Base-by-base conservation (phyloP, 2,329 filamentous ascomycete genomes). In the Dactylellina drechsleri region DNA sequence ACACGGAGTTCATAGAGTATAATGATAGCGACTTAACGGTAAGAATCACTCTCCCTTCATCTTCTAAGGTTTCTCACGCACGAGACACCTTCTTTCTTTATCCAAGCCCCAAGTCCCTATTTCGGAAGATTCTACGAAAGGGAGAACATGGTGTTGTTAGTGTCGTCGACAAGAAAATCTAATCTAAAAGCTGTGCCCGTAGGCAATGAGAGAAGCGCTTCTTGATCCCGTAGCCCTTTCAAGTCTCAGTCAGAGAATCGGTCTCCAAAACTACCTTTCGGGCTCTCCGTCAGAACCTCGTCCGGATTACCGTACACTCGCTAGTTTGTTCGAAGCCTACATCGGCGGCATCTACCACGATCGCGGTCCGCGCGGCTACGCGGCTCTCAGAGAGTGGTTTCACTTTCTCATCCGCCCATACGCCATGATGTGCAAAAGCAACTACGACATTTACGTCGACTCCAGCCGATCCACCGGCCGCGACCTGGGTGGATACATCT, bases 301-400 rank as follows among this genome's bases (percentile, higher is more conserved):
- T 60, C 49, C 54, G 40, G 77, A 74, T 10, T 77, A 78, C 41
- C 65, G 65, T 7, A 65, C 77, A 6, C 66, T 78, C 45, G 76
- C 76, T 1, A 59, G 71, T 1, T 62, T 77, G 16, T 79, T 79
- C 65, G 57, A 77, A 36, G 62, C 77, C 4, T 79, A 79, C 43
- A 75, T 79, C 28, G 78, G 77, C n/a, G 68, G 73, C 2, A 58
- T 79, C 16, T 74, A 78, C 23, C 70, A 70, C 10, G 78, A 79
- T 26, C 68, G 77, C 47, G 76, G 77, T 4, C 26, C 66, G 12
- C 64, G 50, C 4, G 66, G 66, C 10, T 79, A 68, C 23, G 56
- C 49, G 10, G 66, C 71, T 2, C 66, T 79, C 10, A 65, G 77
- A 41, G 43, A 62, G 28, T 79, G 72, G 77, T 77, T 78, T 64